A percentile compares a stretch with the other conserved stretches of the same genome.
These are phyloP conservation scores for Skeletonema potamos DNA, from an alignment of 108 stramenopile genomes.

Conservation along the genomic window DNA sequence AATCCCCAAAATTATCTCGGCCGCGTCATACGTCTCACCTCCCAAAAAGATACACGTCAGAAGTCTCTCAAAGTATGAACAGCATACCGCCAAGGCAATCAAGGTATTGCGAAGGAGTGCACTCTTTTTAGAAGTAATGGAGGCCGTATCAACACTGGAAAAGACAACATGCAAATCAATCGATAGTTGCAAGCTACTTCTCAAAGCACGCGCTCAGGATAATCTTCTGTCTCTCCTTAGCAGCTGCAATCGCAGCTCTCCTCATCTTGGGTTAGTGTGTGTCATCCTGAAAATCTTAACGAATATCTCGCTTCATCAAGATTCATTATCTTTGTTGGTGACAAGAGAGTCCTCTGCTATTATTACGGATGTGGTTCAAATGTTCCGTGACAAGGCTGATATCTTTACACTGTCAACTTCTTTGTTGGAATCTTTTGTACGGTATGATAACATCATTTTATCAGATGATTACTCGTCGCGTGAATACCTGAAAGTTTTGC, in stretches of 20 bases:
- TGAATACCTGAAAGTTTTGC: constrained; percentile 23
- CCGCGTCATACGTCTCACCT: background rate
- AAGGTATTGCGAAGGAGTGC: constrained; percentile 55
- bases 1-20: background rate
- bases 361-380: constrained; percentile 82
- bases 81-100: constrained; percentile 49
- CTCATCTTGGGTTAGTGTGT: constrained; percentile 84
- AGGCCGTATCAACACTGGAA: constrained; percentile 69
- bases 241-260: constrained; percentile 88
- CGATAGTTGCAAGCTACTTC: constrained; percentile 72
- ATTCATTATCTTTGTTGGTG: constrained; percentile 48
- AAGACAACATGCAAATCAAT: constrained; percentile 65
- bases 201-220: constrained; percentile 54
- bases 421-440: constrained; percentile 21
- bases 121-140: constrained; percentile 70
- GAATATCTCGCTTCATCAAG: constrained; percentile 67
- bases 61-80: constrained; percentile 9
- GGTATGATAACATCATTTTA: background rate
- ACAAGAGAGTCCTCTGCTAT: constrained; percentile 49
- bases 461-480: constrained; percentile 9
- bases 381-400: constrained; percentile 79
- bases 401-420: constrained; percentile 22
- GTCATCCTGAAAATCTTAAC: constrained; percentile 66
- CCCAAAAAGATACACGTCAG: constrained; percentile 6
- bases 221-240: constrained; percentile 69